phyloP scores from a whole-genome alignment of 169 alveolate genomes.

The Eimeria necatrix region DNA sequence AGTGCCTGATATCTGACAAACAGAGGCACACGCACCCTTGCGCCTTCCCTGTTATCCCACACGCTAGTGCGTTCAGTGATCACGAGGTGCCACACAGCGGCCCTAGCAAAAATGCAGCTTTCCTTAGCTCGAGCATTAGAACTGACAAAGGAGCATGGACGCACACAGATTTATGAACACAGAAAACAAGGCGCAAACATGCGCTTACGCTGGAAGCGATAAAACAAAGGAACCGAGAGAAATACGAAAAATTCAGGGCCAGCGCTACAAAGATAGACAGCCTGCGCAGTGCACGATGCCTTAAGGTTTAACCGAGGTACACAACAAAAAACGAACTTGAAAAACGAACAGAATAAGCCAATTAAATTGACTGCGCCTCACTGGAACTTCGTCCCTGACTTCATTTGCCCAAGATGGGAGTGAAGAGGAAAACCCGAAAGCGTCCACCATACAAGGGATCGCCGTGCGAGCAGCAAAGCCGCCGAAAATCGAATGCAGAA shows the following conservation, averaged over 20 bases:
- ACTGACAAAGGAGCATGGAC: neutral
- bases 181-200: neutral
- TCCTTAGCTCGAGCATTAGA: too few relatives aligned
- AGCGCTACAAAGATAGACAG: neutral
- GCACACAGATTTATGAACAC: neutral
- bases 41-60: neutral
- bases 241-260: neutral
- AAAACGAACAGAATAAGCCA: neutral
- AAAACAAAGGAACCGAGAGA: neutral
- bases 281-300: too few relatives aligned
- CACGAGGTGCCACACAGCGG: neutral
- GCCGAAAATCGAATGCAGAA: neutral
- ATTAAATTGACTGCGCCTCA: neutral
- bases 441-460: conserved; percentile 57
- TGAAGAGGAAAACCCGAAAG: conserved; percentile 68
- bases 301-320: too few relatives aligned
- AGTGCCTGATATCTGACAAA: conserved; percentile 41
- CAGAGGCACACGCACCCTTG: neutral
- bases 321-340: neutral
- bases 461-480: conserved; percentile 32
- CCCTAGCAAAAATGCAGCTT: too few relatives aligned
- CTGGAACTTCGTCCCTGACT: conserved; percentile 65
- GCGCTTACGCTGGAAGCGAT: neutral
- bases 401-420: conserved; percentile 77
- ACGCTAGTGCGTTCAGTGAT: neutral